Base-by-base conservation (phyloP, 73 alveolate species). In the Symbiodinium natans region DNA sequence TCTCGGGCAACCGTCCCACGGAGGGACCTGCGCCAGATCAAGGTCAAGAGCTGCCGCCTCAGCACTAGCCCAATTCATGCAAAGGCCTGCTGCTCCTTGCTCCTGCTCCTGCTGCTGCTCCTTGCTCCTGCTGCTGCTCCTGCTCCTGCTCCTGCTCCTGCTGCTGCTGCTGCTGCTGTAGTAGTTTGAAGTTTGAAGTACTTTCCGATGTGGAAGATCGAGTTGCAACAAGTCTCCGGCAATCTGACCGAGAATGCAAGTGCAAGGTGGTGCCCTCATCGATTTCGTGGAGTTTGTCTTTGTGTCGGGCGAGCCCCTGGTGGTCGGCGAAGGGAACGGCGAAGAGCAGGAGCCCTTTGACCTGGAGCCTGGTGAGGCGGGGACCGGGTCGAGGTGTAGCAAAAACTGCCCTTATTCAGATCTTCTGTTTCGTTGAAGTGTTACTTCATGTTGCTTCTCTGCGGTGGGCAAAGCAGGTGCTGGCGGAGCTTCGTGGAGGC, bases 281-380 rank as follows among this genome's bases (percentile, higher is more conserved):
- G 95, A 88, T 86, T 88, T 88, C 86, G 74, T 88, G 41, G 95
- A 88, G 43, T 88, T 88, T n/a, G 48, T 40, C 36, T 88, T 63
- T 48, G 23, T 86, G 38, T 39, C 95, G 8, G 95, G 95, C 31
- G 86, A 63, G 34, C 43, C 94, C 10, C 38, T 39, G 29, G 39
- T 46, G 9, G 86, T 88, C 38, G 95, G 95, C 42, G 95, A 88
- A 36, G 95, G 95, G 36, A 38, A 88, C 9, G 95, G 95, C 71
- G 86, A 88, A 3, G 86, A 88, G 46, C 95, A 88, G 95, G 95
- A 88, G 46, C 48, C 95, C 95, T 88, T 88, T 29, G 43, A 63
- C 73, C 33, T 88, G 95, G 95, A 88, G 31, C 86, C 95, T 8
- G 95, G 86, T 5, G 95, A 88, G 95, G 94, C 59, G 34, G 6